phyloP scores from a whole-genome alignment of 2,329 filamentous ascomycete species.

The Volutella citrinella region DNA sequence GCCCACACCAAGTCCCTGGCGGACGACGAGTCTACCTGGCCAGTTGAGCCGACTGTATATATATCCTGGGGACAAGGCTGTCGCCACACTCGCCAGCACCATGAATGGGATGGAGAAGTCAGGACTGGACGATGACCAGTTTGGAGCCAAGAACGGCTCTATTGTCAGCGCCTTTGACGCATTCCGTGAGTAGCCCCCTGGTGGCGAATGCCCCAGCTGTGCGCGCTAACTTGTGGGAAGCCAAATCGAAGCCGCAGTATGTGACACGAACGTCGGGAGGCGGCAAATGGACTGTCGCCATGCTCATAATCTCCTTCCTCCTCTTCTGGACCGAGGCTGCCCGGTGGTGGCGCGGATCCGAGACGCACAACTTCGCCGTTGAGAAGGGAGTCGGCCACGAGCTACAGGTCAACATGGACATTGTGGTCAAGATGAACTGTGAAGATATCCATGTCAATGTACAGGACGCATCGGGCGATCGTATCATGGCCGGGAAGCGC shows the following conservation, averaged over 20 bases:
- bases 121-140: slow-evolving; percentile 69
- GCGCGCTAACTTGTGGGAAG: slow-evolving; percentile 43
- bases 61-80: too few species aligned
- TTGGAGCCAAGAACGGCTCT: slow-evolving; percentile 65
- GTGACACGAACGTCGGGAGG: slow-evolving; percentile 79
- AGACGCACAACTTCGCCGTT: slow-evolving; percentile 87
- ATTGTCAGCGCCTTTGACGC: slow-evolving; percentile 90
- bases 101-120: slow-evolving; percentile 81
- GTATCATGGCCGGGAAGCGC: slow-evolving; percentile 75
- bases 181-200: slow-evolving; percentile 67
- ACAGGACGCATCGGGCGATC: slow-evolving; percentile 90
- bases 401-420: slow-evolving; percentile 92
- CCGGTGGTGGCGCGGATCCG: slow-evolving; percentile 80
- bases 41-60: slow-evolving; percentile 8
- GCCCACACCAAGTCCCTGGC: slow-evolving; percentile 9
- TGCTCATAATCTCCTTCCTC: slow-evolving; percentile 69
- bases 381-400: slow-evolving; percentile 86
- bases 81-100: slow-evolving; percentile 11
- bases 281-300: slow-evolving; percentile 88
- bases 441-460: slow-evolving; percentile 91
- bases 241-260: slow-evolving; percentile 95
- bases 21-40: too few species aligned
- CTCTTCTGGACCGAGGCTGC: slow-evolving; percentile 75
- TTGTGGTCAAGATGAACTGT: slow-evolving; percentile 89
- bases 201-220: not conserved